Conservation (phyloP, 352 stramenopile genomes). For the Globisporangium iwayamae region DNA sequence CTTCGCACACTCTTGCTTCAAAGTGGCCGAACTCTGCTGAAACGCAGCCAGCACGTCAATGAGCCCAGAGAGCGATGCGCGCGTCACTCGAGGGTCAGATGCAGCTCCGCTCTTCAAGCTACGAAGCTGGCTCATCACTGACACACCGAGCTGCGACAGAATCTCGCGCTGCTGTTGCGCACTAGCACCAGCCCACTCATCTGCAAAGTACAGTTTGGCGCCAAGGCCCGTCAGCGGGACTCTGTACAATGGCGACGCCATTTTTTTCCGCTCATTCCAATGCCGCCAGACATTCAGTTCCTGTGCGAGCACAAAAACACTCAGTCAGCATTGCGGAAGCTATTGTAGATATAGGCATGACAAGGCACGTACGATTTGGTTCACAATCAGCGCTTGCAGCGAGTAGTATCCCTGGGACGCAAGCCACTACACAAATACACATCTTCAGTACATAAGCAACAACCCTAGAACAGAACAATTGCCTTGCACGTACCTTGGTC, state of each 20-base stretch:
- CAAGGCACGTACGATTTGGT: constrained; percentile 60
- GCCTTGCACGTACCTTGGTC: constrained; percentile 27
- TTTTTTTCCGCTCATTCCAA: constrained; percentile 38
- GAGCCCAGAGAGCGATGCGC: constrained; percentile 7
- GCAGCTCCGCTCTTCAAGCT: background rate
- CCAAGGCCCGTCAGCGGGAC: constrained; percentile 48
- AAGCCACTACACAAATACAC: constrained; percentile 44
- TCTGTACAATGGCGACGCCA: constrained; percentile 12
- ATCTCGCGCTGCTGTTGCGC: constrained; percentile 13
- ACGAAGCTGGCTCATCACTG: constrained; percentile 20
- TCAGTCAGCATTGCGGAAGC: background rate
- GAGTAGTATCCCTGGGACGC: constrained; percentile 56
- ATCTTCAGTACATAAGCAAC: background rate
- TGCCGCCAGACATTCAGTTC: constrained; percentile 69
- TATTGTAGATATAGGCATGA: background rate
- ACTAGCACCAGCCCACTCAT: constrained; percentile 41
- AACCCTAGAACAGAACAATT: background rate
- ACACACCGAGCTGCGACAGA: constrained; percentile 5
- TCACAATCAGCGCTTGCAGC: constrained; percentile 59
- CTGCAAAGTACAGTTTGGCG: constrained; percentile 43
- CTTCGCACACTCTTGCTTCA: background rate
- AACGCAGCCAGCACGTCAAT: constrained; percentile 10
- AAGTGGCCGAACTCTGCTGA: background rate
- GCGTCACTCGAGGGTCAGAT: background rate
- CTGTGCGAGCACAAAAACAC: constrained; percentile 19